Base-by-base conservation (phyloP, 306 rosid species). In the Acacia acuminata region DNA sequence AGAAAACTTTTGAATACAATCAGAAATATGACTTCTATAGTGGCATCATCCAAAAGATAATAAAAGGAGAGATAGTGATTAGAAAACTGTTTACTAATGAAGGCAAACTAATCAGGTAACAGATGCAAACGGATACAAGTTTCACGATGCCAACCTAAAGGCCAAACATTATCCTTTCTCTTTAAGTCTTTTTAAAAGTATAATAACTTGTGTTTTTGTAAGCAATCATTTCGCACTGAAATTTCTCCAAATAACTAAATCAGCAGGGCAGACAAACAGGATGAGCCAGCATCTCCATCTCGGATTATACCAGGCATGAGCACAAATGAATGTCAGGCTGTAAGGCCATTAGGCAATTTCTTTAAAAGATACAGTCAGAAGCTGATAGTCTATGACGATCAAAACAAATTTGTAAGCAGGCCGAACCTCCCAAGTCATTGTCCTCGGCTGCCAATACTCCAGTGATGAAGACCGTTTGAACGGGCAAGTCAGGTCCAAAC, bases 401-500 rank as follows among this genome's bases (percentile, higher is more conserved):
- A 51, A 8, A 17, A 32, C 65, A 76, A 77, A 79, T n/a, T 73
- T 25, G 27, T 16, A 64, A 36, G 58, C 42, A 83, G 44, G 80
- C 55, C 55, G 81, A 85, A 92, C 98, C 98, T 91, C 10, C 77
- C 50, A 86, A 81, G 60, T 78, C 81, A 8, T 19, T 85, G 85
- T 50, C 32, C 55, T 70, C 82, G 30, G 87, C 83, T 71, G 53
- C 81, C 83, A 80, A 84, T 48, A 82, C 86, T 48, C 91, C 97
- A 24, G 60, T 76, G 76, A 94, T 12, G 78, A 91, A 94, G 67
- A 92, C 86, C 4, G 92, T 88, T 43, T 92, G 88, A 53, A 91
- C 73, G 13, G 91, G 90, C 73, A 61, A 77, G 73, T 86, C 93
- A 2, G 98, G 98, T 82, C 98, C 98, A 79, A 94, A 94, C 16